Evolutionary conservation across 177 flowering plant genomes (phyloP).

Genomic region (Vitis hybrid): DNA sequence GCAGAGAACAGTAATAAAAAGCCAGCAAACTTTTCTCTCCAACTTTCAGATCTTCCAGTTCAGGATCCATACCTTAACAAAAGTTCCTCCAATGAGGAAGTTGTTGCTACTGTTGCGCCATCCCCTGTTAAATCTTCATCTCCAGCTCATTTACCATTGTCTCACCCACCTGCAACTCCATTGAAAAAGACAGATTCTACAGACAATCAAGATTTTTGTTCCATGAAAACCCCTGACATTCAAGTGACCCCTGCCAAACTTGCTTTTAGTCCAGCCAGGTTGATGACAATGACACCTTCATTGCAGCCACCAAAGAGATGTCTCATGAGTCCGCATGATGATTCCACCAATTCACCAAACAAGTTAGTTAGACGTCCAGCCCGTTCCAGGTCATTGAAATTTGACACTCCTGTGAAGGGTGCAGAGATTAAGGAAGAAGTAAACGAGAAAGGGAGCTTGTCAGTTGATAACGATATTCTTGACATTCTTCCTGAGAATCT

Average conservation of each 20-base stretch:
- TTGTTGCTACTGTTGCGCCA: constrained; percentile 13
- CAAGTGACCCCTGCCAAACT: constrained; percentile 52
- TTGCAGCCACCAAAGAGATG: constrained; percentile 58
- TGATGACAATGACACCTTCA: constrained; percentile 59
- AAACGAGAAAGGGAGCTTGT: constrained; percentile 10
- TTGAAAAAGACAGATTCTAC: constrained; percentile 18
- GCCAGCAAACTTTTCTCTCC: constrained; percentile 3
- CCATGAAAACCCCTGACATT: constrained; percentile 4
- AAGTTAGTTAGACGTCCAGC: constrained; percentile 46
- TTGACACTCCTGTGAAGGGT: constrained; percentile 58
- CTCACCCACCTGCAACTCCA: constrained; percentile 24
- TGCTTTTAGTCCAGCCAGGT: constrained; percentile 46
- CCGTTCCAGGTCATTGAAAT: constrained; percentile 47
- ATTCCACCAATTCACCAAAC: constrained; percentile 27
- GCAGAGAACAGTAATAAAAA: constrained; percentile 16
- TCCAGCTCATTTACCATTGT: constrained; percentile 6
- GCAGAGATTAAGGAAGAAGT: constrained; percentile 17
- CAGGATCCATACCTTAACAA: constrained; percentile 4
- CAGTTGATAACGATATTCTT: constrained; percentile 34
- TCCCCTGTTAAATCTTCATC: constrained; percentile 19
- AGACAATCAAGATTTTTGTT: constrained; percentile 15
- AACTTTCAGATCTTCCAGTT: constrained; percentile 3
- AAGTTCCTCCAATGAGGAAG: constrained; percentile 14
- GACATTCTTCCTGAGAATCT: constrained; percentile 58
- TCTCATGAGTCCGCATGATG: constrained; percentile 48